Evolutionary conservation across 176 grass and related monocot genomes (phyloP).

Genomic region (Echinochloa phyllopogon): DNA sequence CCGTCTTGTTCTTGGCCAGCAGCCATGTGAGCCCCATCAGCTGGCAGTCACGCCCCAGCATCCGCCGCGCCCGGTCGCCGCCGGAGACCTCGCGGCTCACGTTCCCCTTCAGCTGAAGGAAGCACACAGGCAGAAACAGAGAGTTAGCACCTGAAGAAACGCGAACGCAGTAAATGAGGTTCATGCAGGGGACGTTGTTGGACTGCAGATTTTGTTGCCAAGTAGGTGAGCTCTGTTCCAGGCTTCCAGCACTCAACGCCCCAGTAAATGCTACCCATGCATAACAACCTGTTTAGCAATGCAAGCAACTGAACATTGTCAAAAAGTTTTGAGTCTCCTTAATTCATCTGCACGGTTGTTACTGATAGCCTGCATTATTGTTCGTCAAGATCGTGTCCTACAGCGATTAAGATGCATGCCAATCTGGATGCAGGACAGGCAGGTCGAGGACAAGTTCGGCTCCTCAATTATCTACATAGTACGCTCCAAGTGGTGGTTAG

Average conservation of each 20-base stretch:
- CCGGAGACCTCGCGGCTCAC: conserved; percentile 48
- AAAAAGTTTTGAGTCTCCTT: neutral
- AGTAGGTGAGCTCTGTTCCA: conserved; percentile 40
- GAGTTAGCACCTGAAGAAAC: conserved; percentile 14
- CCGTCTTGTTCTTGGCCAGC: conserved; percentile 87
- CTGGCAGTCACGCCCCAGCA: conserved; percentile 98
- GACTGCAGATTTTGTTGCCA: conserved; percentile 29
- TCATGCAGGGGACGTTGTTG: conserved; percentile 45
- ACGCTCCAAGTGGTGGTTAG: conserved; percentile 35
- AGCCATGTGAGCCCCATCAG: conserved; percentile 99
- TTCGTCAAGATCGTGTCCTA: neutral
- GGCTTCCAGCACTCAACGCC: neutral
- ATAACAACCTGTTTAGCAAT: conserved; percentile 2
- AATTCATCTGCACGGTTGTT: neutral
- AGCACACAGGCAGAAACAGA: neutral
- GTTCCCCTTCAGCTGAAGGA: conserved; percentile 63
- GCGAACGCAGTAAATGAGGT: conserved; percentile 43
- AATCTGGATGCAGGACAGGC: conserved; percentile 35
- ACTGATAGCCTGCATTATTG: neutral
- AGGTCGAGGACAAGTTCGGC: conserved; percentile 8
- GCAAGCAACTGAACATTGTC: neutral
- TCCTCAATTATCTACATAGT: conserved; percentile 21
- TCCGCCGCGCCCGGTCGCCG: conserved; percentile 69
- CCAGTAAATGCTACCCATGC: conserved; percentile 63
- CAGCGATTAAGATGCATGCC: conserved; percentile 18